Conservation (phyloP, 345 rosid genomes). For the Aquilaria malaccensis region DNA sequence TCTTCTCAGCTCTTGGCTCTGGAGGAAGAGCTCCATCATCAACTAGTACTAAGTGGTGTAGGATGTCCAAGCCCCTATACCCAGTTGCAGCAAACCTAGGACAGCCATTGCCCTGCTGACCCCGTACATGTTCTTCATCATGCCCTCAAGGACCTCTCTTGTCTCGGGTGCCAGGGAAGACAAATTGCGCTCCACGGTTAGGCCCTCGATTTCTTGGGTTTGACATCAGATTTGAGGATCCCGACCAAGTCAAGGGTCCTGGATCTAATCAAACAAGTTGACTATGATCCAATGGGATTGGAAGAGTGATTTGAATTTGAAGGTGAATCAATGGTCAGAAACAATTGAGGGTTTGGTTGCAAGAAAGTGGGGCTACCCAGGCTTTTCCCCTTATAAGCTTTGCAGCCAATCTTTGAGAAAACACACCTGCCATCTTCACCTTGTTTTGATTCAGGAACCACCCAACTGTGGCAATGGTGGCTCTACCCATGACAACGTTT, state of each 20-base stretch:
- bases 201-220: conserved; percentile 85
- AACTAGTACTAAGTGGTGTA: conserved; percentile 33
- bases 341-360: background rate
- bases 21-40: conserved; percentile 44
- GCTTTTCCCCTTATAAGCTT: background rate
- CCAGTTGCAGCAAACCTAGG: conserved; percentile 59
- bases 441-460: background rate
- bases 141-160: conserved; percentile 50
- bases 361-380: background rate
- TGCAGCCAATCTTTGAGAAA: background rate
- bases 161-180: conserved; percentile 80
- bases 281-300: background rate
- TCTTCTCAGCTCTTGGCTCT: conserved; percentile 19
- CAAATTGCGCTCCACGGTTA: conserved; percentile 80
- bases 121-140: conserved; percentile 70
- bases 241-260: background rate
- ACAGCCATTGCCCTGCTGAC: conserved; percentile 57
- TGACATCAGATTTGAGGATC: conserved; percentile 7
- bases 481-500: no score
- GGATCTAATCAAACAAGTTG: background rate
- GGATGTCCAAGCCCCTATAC: conserved; percentile 62
- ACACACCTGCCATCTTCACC: conserved; percentile 12
- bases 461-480: no score
- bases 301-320: background rate
- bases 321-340: background rate